Evolutionary conservation across 148 eudicot species (phyloP).

Genomic region (Silene latifolia): DNA sequence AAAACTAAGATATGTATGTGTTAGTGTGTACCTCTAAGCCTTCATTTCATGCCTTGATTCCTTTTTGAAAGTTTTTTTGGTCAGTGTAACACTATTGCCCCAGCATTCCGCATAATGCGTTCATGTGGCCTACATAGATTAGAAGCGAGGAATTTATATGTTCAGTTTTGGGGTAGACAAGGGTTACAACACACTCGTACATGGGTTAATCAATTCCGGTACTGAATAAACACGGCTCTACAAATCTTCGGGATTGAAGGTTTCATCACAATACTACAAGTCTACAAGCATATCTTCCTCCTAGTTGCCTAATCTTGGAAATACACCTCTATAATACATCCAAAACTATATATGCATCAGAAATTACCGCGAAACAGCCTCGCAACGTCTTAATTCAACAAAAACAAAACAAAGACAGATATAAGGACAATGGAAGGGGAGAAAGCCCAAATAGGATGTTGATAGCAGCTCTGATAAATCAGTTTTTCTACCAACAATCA

Average conservation of each 20-base stretch:
- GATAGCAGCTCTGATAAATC: conserved; percentile 22
- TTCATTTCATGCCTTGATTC: background rate
- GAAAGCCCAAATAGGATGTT: conserved; percentile 12
- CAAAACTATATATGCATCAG: background rate
- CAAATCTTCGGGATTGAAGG: no score
- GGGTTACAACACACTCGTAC: no score
- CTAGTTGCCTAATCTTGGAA: background rate
- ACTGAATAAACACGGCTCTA: no score
- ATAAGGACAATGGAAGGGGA: conserved; percentile 2
- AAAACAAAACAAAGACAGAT: background rate
- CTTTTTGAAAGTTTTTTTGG: background rate
- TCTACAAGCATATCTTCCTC: background rate
- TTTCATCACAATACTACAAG: background rate
- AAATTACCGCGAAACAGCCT: background rate
- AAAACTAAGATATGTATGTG: no score
- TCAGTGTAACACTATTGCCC: background rate
- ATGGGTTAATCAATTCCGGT: background rate
- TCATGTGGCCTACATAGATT: background rate
- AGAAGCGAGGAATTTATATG: background rate
- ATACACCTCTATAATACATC: background rate
- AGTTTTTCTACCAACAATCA: conserved; percentile 20
- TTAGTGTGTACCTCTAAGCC: background rate
- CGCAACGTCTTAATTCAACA: background rate
- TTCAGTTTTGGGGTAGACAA: background rate
- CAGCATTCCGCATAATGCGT: background rate